phyloP scores from a whole-genome alignment of 1,284 basidiomycete genomes.

The Cutaneotrichosporon cyanovorans region DNA sequence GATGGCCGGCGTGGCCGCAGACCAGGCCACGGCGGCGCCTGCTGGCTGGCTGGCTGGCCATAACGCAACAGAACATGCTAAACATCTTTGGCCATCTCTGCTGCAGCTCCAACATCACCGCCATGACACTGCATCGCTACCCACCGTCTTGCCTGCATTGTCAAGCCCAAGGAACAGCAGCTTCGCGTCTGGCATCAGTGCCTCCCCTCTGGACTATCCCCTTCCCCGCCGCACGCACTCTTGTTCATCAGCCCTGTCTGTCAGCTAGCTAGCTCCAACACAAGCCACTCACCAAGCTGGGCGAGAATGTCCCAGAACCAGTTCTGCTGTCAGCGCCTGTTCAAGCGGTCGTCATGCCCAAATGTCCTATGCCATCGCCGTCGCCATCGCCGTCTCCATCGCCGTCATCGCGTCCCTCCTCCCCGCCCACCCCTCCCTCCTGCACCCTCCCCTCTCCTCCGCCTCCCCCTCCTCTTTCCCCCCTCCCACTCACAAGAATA shows the following conservation, averaged over 20 bases:
- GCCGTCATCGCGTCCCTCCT: too few species aligned
- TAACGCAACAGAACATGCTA: too few species aligned
- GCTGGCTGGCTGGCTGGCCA: too few species aligned
- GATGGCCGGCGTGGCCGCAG: too few species aligned
- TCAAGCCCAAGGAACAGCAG: conserved; percentile 98
- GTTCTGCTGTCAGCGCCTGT: conserved; percentile 48
- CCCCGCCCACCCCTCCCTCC: too few species aligned
- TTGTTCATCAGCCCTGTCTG: conserved; percentile 83
- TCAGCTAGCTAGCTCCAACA: too few species aligned
- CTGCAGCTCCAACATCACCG: not conserved
- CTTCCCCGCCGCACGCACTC: conserved; percentile 50
- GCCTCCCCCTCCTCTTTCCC: too few species aligned
- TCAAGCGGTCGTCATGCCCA: too few species aligned
- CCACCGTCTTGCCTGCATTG: conserved; percentile 97
- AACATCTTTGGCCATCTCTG: not conserved
- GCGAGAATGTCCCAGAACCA: conserved; percentile 94
- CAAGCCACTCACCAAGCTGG: conserved; percentile 65
- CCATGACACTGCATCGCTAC: conserved; percentile 27
- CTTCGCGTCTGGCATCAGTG: conserved; percentile 58
- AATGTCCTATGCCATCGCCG: too few species aligned
- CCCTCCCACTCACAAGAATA: conserved; percentile 51
- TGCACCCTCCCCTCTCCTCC: too few species aligned
- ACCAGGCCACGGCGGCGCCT: too few species aligned
- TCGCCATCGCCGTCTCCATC: too few species aligned
- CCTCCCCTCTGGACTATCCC: not conserved